These are phyloP conservation scores for Phalaenopsis hybrid DNA, from an alignment of 116 monocot species.

Conservation along the genomic window DNA sequence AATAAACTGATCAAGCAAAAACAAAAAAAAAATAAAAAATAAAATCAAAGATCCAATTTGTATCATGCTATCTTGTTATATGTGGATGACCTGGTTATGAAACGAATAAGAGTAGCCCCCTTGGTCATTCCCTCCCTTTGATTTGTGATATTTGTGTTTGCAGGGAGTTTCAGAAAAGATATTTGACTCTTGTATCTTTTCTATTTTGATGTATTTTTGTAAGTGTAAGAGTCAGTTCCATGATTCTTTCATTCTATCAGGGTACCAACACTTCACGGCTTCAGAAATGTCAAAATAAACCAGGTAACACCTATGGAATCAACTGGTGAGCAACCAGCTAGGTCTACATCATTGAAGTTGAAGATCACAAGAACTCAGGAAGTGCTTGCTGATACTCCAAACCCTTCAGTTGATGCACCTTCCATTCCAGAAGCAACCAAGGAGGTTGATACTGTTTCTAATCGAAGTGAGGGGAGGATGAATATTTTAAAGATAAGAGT, in stretches of 20 bases:
- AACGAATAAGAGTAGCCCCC: too few species aligned
- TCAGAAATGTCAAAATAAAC: slow-evolving; percentile 32
- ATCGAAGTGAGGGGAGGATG: slow-evolving; percentile 58
- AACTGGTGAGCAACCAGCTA: slow-evolving; percentile 31
- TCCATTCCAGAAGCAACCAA: slow-evolving; percentile 24
- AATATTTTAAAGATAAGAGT: slow-evolving; percentile 74
- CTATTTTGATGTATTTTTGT: not conserved
- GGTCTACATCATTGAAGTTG: slow-evolving; percentile 26
- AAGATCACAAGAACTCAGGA: slow-evolving; percentile 29
- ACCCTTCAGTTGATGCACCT: slow-evolving; percentile 12
- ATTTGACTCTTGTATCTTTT: too few species aligned
- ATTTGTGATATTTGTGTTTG: too few species aligned
- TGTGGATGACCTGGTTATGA: too few species aligned
- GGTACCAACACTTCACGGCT: slow-evolving; percentile 73
- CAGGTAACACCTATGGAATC: slow-evolving; percentile 18
- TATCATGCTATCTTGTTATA: too few species aligned
- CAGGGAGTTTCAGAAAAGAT: too few species aligned
- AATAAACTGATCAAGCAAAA: too few species aligned
- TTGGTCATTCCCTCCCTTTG: too few species aligned
- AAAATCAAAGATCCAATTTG: too few species aligned
- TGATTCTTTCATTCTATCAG: slow-evolving; percentile 31
- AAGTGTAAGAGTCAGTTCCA: not conserved
- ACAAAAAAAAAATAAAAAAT: too few species aligned
- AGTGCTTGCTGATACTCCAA: slow-evolving; percentile 16
- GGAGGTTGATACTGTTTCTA: slow-evolving; percentile 61